Percentiles rank a stretch among this genome's conserved stretches.
These are phyloP conservation scores for Saposhnikovia divaricata DNA, from an alignment of 129 eudicot genomes.

Conservation along the genomic window DNA sequence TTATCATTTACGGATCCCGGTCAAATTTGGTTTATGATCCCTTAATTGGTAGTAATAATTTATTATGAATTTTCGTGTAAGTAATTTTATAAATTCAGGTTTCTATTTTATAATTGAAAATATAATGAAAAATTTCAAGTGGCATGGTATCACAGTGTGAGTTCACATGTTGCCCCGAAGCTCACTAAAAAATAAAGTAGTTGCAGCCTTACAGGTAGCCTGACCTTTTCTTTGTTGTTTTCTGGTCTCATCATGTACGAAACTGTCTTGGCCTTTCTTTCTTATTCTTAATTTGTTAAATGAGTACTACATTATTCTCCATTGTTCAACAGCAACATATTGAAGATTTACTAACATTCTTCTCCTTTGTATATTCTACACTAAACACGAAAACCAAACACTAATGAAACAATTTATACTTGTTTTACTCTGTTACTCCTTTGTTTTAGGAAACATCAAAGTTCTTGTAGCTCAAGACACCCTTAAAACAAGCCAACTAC, in stretches of 20 bases:
- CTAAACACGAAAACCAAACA: slow-evolving; percentile 2
- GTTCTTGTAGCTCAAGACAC: neutral
- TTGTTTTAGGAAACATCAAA: neutral
- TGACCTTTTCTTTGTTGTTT: neutral
- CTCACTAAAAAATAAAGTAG: neutral
- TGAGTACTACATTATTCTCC: neutral
- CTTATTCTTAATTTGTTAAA: neutral
- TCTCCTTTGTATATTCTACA: neutral
- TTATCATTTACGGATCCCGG: too few relatives aligned
- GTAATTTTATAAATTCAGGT: too few relatives aligned
- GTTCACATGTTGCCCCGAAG: neutral
- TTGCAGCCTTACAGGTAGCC: too few relatives aligned
- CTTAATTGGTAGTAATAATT: too few relatives aligned
- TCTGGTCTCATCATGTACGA: neutral
- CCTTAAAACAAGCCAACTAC: neutral
- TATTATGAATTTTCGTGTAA: too few relatives aligned
- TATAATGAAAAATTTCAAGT: neutral
- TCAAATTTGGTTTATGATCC: too few relatives aligned
- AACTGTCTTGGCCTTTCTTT: neutral
- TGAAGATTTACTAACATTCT: neutral
- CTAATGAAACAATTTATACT: neutral
- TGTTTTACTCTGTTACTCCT: neutral
- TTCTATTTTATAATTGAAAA: too few relatives aligned
- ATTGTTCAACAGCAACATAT: neutral
- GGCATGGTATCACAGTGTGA: neutral